phyloP scores from a whole-genome alignment of 2,329 filamentous ascomycete species.

The Microdochium bolleyi region DNA sequence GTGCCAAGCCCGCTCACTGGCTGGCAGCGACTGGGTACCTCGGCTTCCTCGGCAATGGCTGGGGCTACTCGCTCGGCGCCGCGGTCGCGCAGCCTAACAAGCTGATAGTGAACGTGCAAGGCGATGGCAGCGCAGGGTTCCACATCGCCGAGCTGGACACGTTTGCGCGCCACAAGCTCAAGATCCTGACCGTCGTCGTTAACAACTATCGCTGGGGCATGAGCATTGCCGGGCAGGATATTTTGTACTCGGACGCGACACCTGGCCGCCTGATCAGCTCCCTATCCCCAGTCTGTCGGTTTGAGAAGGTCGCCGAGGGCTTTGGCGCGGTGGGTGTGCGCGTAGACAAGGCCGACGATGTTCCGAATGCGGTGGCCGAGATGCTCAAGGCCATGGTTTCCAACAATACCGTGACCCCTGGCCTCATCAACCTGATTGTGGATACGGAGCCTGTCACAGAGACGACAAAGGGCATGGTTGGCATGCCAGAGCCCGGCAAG shows the following conservation, averaged over 20 bases:
- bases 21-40: conserved; percentile 26
- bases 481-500: conserved; percentile 25
- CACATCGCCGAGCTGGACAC: conserved; percentile 36
- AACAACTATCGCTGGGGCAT: conserved; percentile 38
- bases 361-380: conserved; percentile 20
- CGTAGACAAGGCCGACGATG: conserved; percentile 16
- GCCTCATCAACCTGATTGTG: conserved; percentile 30
- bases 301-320: conserved; percentile 30
- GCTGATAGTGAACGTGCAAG: conserved; percentile 33
- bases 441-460: conserved; percentile 24
- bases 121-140: conserved; percentile 35
- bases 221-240: conserved; percentile 31
- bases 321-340: conserved; percentile 22
- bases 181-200: conserved; percentile 30
- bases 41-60: conserved; percentile 37
- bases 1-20: conserved; percentile 13
- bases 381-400: conserved; percentile 13
- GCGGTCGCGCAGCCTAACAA: conserved; percentile 27
- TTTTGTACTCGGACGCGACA: conserved; percentile 27
- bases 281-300: conserved; percentile 16
- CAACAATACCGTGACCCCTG: conserved; percentile 10
- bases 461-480: conserved; percentile 30
- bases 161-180: conserved; percentile 27
- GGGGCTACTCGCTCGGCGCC: conserved; percentile 33
- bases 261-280: conserved; percentile 18